Base-by-base conservation (phyloP, 768 basidiomycete genomes). In the Lentinula boryana region DNA sequence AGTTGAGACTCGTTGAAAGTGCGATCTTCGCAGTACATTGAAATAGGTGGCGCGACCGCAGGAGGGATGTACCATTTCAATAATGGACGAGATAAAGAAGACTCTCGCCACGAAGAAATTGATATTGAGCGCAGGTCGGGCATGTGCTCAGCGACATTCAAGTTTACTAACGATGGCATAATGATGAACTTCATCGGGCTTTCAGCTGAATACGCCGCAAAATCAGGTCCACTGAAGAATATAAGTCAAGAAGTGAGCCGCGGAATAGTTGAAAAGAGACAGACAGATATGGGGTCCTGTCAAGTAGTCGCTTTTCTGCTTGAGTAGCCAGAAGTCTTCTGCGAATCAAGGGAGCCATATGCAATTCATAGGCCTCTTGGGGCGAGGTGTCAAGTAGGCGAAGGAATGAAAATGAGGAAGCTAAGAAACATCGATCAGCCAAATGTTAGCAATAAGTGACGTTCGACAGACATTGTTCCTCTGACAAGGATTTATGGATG, bases 11-110 rank as follows among this genome's bases (percentile, higher is more conserved):
- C 91, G 35, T 90, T 68, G 75, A 93, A 97, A 5, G 87, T 82
- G 50, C 93, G 85, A 70, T 93, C 84, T 43, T 83, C 80, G 68
- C 88, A 92, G 64, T 84, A 79, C 62, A 90, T 74, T 31, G 82
- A 70, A 62, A 97, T 88, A 0, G 91, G 83, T 3, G 96, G 96
- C 0, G 96, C 96, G 35, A 93, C 83, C 7, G 78, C 94, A 8
- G 86, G 78, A n/a, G 93, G 92, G 16, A 91, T 78, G 72, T 88
- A 92, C 88, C 94, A 97, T 64, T 86, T 86, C 65, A 95, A 79
- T 13, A 83, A 83, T 2, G 84, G 84, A 41, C 91, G 85, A 41
- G 92, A 94, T 32, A 98, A 75, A 68, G 86, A 92, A 2, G 95
- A 95, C n/a, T 77, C 70, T 59, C 79, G 73, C 88, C 93, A 96